A percentile compares a stretch with the other conserved stretches of the same genome.
These are phyloP conservation scores for Solanum hybrid DNA, from an alignment of 305 asterid species.

Conservation along the genomic window DNA sequence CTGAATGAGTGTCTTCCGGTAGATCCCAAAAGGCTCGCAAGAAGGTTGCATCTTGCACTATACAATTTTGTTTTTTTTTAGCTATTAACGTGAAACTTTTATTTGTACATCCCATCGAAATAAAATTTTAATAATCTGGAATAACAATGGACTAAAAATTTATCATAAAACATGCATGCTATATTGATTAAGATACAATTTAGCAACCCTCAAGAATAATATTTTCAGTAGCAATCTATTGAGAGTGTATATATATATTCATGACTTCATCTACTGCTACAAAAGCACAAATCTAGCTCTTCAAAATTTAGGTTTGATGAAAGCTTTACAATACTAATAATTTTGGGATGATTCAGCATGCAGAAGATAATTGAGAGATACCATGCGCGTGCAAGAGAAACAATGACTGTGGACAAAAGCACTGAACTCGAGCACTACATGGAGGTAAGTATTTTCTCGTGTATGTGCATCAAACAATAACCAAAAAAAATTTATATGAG, in stretches of 20 bases:
- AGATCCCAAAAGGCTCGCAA: not conserved
- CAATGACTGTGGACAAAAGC: not conserved
- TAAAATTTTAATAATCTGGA: no score
- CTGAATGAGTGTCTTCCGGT: not conserved
- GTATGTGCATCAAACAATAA: not conserved
- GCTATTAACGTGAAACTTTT: not conserved
- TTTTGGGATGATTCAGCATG: constrained; percentile 24
- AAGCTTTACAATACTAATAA: not conserved
- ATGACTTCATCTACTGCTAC: not conserved
- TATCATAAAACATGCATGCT: no score
- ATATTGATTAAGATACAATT: no score
- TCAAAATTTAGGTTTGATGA: not conserved
- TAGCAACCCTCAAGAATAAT: not conserved
- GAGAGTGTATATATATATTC: not conserved
- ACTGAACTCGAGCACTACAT: constrained; percentile 12
- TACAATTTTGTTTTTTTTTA: not conserved
- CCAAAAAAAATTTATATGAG: not conserved
- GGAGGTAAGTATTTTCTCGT: constrained; percentile 23
- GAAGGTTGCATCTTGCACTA: not conserved
- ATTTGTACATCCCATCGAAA: no score
- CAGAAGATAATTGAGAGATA: constrained; percentile 29
- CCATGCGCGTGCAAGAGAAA: constrained; percentile 16
- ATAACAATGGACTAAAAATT: no score
- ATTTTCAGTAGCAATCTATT: not conserved
- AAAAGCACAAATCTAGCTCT: not conserved